Evolutionary conservation across 305 asterid species (phyloP), one percentile per base, ranked within the genome.

Genomic region (Ruellia speciosa): DNA sequence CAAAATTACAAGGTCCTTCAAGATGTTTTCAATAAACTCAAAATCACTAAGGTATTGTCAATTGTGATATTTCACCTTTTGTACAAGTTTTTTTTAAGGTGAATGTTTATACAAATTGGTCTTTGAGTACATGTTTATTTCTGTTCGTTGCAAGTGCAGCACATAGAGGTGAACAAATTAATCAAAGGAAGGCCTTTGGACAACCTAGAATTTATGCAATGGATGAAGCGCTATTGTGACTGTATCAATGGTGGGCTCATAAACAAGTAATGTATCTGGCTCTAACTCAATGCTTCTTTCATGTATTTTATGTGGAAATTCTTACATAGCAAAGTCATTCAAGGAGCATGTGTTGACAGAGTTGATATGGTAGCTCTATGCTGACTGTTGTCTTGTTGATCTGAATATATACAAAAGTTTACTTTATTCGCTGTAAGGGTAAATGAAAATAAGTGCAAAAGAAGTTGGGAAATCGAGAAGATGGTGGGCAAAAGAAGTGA

Each of bases 1-100:
- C 96, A 88, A 71, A 90, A 90, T 67, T 87, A 87, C 70, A 88
- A 88, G 76, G 87, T 90, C 45, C 95, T 90, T 63, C 98, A 90
- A 65, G 96, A 90, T 41, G 90, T 88, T 64, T 90, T 90, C 84
- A 88, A 79, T 83, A 88, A 90, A 72, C 94, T 85, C 58, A 88
- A 88, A 67, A 72, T 90, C 61, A 79, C 83, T 17, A 90, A 90
- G 98, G 98, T 90, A 63, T 37, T 20, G 12, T 6, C 6, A 14
- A 63, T 37, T 20, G 12, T 6, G 6, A 14, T 0, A 9, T 37
- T 58, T 66, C 13, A 9, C 28, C 17, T 16, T 34, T 18, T 40
- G 18, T n/a, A 12, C 34, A 14, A 7, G 49, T 46, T 56, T 37
- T 56, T 37, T 61, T 39, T 34, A 28, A 15, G n/a, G 2, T 52